Percentiles rank a stretch among this genome's conserved stretches.
Conservation (phyloP, 768 basidiomycete species). For the Chalciporus chontae region DNA sequence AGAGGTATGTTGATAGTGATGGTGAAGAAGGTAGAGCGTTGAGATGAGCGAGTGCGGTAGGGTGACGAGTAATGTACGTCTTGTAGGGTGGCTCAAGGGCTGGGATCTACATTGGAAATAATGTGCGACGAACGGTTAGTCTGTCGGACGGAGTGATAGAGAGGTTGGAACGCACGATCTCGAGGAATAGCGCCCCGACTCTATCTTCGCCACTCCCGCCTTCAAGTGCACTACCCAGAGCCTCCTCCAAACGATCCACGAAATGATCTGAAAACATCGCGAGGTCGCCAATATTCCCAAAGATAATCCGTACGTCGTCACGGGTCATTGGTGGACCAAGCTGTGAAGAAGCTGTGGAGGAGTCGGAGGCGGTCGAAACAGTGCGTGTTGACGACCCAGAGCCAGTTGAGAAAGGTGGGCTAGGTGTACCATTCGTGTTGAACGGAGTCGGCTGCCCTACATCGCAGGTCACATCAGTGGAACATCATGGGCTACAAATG, state of each 20-base stretch:
- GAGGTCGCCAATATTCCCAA: conserved; percentile 73
- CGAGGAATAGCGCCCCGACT: conserved; percentile 68
- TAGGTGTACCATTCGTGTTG: conserved; percentile 22
- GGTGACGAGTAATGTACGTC: conserved; percentile 77
- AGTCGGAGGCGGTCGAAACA: conserved; percentile 43
- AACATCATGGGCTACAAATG: conserved; percentile 3
- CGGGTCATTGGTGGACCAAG: conserved; percentile 61
- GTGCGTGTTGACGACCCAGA: conserved; percentile 40
- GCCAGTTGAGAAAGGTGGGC: conserved; percentile 27
- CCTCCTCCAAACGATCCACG: conserved; percentile 59
- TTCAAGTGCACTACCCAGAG: conserved; percentile 59
- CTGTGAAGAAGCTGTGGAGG: conserved; percentile 46
- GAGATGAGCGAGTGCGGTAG: conserved; percentile 69
- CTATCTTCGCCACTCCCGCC: conserved; percentile 65
- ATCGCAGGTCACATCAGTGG: conserved; percentile 8
- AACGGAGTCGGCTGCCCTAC: conserved; percentile 42
- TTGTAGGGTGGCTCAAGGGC: conserved; percentile 71
- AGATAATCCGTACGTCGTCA: conserved; percentile 69
- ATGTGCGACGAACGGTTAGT: not conserved
- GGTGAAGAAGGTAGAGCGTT: conserved; percentile 38
- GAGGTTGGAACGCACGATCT: conserved; percentile 48
- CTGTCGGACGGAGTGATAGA: not conserved
- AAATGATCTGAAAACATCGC: conserved; percentile 70
- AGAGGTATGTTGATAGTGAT: conserved; percentile 60
- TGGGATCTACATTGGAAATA: conserved; percentile 47